Percentiles rank a stretch among this genome's conserved stretches.
These are phyloP conservation scores for Hansenula sp. DNA, from an alignment of 1,139 yeast species.

Conservation along the genomic window DNA sequence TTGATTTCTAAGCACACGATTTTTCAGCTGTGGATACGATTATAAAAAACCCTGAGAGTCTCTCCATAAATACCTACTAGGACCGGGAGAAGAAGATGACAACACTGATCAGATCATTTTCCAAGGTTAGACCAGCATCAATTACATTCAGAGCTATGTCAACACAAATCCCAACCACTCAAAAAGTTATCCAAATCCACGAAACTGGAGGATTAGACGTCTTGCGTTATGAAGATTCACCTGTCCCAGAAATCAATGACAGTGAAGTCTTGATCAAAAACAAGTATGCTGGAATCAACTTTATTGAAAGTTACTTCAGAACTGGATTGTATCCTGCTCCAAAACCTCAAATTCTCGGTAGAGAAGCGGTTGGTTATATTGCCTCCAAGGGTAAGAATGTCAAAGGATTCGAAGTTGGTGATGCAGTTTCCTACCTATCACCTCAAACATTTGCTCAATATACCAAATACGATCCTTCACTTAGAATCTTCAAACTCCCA, in stretches of 20 bases:
- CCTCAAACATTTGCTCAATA: slow-evolving; percentile 67
- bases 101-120: not conserved
- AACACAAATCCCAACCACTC: slow-evolving; percentile 45
- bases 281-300: slow-evolving; percentile 74
- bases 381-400: slow-evolving; percentile 66
- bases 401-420: slow-evolving; percentile 58
- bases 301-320: slow-evolving; percentile 80
- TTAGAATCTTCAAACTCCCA: slow-evolving; percentile 45
- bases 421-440: slow-evolving; percentile 58
- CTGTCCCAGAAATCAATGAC: slow-evolving; percentile 53
- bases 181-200: slow-evolving; percentile 54
- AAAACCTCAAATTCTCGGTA: slow-evolving; percentile 67
- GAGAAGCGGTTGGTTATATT: slow-evolving; percentile 79
- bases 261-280: slow-evolving; percentile 67
- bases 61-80: too few relatives aligned
- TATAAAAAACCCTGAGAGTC: not conserved
- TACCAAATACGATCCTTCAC: slow-evolving; percentile 41
- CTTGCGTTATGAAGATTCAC: slow-evolving; percentile 46
- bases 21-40: not conserved
- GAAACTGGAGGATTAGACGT: slow-evolving; percentile 51
- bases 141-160: slow-evolving; percentile 6
- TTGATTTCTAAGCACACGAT: not conserved
- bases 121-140: not conserved
- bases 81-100: not conserved
- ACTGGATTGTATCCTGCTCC: slow-evolving; percentile 63